Evolutionary conservation across 768 basidiomycete genomes (phyloP).

Genomic region (Dendrothele bispora): DNA sequence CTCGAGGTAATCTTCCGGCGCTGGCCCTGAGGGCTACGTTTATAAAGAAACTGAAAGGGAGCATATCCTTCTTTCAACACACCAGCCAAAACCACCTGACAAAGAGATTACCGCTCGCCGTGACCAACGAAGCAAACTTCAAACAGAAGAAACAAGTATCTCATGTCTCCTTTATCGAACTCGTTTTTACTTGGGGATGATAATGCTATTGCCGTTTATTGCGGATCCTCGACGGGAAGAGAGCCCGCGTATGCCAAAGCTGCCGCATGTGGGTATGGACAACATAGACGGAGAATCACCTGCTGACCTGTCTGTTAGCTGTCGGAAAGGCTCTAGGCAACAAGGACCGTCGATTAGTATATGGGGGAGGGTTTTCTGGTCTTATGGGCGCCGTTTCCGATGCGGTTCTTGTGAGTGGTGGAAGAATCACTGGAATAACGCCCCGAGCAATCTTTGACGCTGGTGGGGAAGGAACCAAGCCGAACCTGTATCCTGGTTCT

Average conservation of each 20-base stretch:
- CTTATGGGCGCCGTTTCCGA: constrained; percentile 85
- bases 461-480: constrained; percentile 62
- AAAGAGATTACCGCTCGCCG: too few relatives aligned
- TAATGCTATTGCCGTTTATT: constrained; percentile 76
- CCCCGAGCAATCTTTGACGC: constrained; percentile 73
- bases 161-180: neutral
- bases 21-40: too few relatives aligned
- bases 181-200: too few relatives aligned
- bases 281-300: constrained; percentile 1
- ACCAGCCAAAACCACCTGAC: too few relatives aligned
- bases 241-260: constrained; percentile 62
- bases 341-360: constrained; percentile 66
- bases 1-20: too few relatives aligned
- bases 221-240: constrained; percentile 73
- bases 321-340: constrained; percentile 71
- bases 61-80: too few relatives aligned
- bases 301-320: constrained; percentile 40
- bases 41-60: too few relatives aligned
- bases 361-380: constrained; percentile 83
- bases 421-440: constrained; percentile 74
- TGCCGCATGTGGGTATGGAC: constrained; percentile 59
- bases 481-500: neutral
- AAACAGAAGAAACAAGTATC: too few relatives aligned
- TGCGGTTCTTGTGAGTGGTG: constrained; percentile 63
- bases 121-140: too few relatives aligned